Evolutionary conservation across 2,329 filamentous ascomycete genomes (phyloP).

Genomic region (Botrytis deweyae): DNA sequence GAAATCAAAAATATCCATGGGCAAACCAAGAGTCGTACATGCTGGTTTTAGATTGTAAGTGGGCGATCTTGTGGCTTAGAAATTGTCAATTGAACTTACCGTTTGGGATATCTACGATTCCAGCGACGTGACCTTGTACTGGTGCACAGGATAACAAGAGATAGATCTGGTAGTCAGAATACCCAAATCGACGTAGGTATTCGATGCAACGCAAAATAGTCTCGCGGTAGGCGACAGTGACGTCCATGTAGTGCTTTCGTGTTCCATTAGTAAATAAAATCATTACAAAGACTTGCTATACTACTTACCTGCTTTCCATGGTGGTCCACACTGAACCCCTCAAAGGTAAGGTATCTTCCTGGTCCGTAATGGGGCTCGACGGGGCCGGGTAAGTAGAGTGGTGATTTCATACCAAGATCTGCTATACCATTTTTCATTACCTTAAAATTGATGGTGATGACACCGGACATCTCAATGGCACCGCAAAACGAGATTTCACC

Average conservation of each 20-base stretch:
- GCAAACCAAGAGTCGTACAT: conserved; percentile 83
- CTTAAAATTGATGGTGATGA: conserved; percentile 86
- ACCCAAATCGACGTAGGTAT: conserved; percentile 73
- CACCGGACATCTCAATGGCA: conserved; percentile 91
- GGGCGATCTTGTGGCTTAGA: neutral
- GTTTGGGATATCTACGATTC: conserved; percentile 88
- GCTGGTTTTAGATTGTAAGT: conserved; percentile 43
- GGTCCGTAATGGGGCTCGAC: conserved; percentile 88
- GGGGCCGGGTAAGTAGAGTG: conserved; percentile 82
- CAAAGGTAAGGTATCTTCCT: conserved; percentile 78
- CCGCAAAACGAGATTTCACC: conserved; percentile 88
- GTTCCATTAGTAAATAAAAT: conserved; percentile 11
- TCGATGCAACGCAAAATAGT: conserved; percentile 65
- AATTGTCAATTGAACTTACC: conserved; percentile 22
- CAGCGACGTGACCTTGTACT: conserved; percentile 83
- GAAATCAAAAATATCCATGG: conserved; percentile 94
- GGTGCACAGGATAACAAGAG: conserved; percentile 82
- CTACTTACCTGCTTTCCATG: conserved; percentile 71
- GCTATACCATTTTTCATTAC: conserved; percentile 80
- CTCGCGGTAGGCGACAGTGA: conserved; percentile 33
- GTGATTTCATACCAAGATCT: conserved; percentile 73
- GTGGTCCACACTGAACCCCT: conserved; percentile 88
- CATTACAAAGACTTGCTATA: conserved; percentile 53
- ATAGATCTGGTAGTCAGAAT: conserved; percentile 76
- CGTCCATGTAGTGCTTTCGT: conserved; percentile 34